These are phyloP conservation scores for Fomitopsis pinicola DNA, from an alignment of 1,284 basidiomycete genomes.

Conservation along the genomic window DNA sequence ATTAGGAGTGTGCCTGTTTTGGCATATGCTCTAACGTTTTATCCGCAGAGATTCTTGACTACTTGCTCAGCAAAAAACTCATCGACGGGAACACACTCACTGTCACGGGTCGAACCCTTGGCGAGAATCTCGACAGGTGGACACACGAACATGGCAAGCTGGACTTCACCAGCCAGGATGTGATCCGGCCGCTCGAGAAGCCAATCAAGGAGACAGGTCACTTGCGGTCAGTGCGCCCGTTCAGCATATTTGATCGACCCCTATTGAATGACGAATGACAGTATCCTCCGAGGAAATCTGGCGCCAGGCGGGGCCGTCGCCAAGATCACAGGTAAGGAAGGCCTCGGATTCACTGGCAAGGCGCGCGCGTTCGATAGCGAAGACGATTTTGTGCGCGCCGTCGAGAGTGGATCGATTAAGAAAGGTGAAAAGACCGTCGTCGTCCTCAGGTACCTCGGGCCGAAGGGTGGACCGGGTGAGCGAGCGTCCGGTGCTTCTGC, in stretches of 20 bases:
- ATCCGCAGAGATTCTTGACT: slow-evolving; percentile 70
- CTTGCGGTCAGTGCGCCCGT: slow-evolving; percentile 56
- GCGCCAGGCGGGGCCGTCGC: slow-evolving; percentile 92
- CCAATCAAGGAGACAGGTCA: slow-evolving; percentile 91
- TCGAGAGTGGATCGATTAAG: slow-evolving; percentile 77
- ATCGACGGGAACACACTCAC: slow-evolving; percentile 87
- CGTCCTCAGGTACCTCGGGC: slow-evolving; percentile 84
- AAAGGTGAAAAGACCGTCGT: slow-evolving; percentile 90
- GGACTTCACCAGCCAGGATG: slow-evolving; percentile 63
- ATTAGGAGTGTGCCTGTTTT: not conserved
- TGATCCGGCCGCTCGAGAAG: slow-evolving; percentile 79
- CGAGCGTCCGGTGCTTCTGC: slow-evolving; percentile 17
- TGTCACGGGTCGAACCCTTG: slow-evolving; percentile 82
- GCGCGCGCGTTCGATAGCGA: slow-evolving; percentile 84
- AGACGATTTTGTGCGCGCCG: slow-evolving; percentile 76
- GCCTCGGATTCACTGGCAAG: slow-evolving; percentile 78
- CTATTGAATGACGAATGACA: slow-evolving; percentile 23
- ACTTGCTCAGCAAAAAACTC: slow-evolving; percentile 76
- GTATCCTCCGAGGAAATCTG: slow-evolving; percentile 83
- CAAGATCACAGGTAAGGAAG: slow-evolving; percentile 94
- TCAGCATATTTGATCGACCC: not conserved
- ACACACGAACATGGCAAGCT: slow-evolving; percentile 75
- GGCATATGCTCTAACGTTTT: slow-evolving; percentile 2
- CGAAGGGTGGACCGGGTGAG: slow-evolving; percentile 81
- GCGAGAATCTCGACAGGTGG: slow-evolving; percentile 88